These are phyloP conservation scores for Conticribra weissflogii DNA, from an alignment of 108 stramenopile genomes.

Conservation along the genomic window DNA sequence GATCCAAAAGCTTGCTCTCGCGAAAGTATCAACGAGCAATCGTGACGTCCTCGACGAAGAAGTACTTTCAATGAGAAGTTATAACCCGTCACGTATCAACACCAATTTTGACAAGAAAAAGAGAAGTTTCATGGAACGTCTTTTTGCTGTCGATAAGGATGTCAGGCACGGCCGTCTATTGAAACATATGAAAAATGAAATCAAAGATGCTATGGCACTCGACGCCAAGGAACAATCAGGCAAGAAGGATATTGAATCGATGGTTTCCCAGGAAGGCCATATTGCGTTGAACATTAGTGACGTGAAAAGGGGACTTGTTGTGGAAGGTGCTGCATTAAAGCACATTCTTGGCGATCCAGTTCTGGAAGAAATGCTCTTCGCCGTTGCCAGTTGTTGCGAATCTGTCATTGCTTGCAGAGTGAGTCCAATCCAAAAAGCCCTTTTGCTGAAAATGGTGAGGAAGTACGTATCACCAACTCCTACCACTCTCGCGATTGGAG, in stretches of 20 bases:
- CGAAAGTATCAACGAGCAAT: slow-evolving; percentile 52
- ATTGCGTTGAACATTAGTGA: slow-evolving; percentile 26
- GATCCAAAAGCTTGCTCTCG: slow-evolving; percentile 54
- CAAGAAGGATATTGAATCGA: slow-evolving; percentile 25
- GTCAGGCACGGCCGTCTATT: slow-evolving; percentile 73
- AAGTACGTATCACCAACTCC: slow-evolving; percentile 86
- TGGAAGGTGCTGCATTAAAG: slow-evolving; percentile 90
- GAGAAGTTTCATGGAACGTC: slow-evolving; percentile 70
- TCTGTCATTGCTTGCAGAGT: slow-evolving; percentile 97
- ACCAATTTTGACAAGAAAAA: slow-evolving; percentile 73
- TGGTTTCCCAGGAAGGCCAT: slow-evolving; percentile 4
- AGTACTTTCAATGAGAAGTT: slow-evolving; percentile 74
- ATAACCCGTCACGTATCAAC: slow-evolving; percentile 42
- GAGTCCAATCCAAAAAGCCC: slow-evolving; percentile 92
- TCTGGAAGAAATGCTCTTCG: slow-evolving; percentile 85
- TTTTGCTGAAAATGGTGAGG: slow-evolving; percentile 87
- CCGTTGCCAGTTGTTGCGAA: slow-evolving; percentile 77
- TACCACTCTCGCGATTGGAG: slow-evolving; percentile 96
- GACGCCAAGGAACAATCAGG: slow-evolving; percentile 29
- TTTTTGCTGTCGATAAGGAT: slow-evolving; percentile 83
- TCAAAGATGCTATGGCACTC: slow-evolving; percentile 45
- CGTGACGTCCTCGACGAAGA: slow-evolving; percentile 72
- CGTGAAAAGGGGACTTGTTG: slow-evolving; percentile 77
- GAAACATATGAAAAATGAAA: slow-evolving; percentile 74
- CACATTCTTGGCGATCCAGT: slow-evolving; percentile 77